Conservation (phyloP, 768 basidiomycete genomes). For the Lepiota venenata region DNA sequence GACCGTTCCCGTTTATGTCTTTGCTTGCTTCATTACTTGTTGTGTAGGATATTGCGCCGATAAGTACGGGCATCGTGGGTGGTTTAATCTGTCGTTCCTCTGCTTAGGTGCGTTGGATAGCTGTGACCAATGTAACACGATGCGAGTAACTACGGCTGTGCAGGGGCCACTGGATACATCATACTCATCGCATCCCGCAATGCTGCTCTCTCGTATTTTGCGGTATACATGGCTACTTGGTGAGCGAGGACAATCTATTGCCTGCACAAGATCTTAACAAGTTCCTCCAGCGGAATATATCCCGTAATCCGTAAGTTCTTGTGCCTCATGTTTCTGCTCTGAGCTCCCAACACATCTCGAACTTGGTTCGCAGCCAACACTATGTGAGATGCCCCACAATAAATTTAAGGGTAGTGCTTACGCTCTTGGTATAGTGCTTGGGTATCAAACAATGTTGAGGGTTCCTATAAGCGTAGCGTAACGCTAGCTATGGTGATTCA, state of each 20-base stretch:
- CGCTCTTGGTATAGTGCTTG: conserved; percentile 33
- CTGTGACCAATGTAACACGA: conserved; percentile 18
- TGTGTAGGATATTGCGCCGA: conserved; percentile 63
- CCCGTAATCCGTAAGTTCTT: conserved; percentile 59
- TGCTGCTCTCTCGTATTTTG: conserved; percentile 66
- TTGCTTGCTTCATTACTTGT: conserved; percentile 67
- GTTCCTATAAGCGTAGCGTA: conserved; percentile 73
- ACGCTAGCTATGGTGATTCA: conserved; percentile 67
- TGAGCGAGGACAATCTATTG: conserved; percentile 24
- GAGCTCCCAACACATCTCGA: neutral
- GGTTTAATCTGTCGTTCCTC: conserved; percentile 57
- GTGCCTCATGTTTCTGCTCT: neutral
- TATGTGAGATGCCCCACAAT: conserved; percentile 33
- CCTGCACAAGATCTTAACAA: neutral
- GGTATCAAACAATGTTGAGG: conserved; percentile 72
- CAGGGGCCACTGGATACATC: conserved; percentile 63
- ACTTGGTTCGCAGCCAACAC: conserved; percentile 44
- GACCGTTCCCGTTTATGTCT: conserved; percentile 73
- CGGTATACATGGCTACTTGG: conserved; percentile 69
- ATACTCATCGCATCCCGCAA: conserved; percentile 63
- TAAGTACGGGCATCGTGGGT: conserved; percentile 53
- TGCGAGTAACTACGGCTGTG: conserved; percentile 1
- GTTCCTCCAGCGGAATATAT: conserved; percentile 60
- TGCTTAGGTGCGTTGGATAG: conserved; percentile 29
- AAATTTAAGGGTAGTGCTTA: neutral